phyloP scores from a whole-genome alignment of 1,284 basidiomycete species.

The Coniferiporia weirii region DNA sequence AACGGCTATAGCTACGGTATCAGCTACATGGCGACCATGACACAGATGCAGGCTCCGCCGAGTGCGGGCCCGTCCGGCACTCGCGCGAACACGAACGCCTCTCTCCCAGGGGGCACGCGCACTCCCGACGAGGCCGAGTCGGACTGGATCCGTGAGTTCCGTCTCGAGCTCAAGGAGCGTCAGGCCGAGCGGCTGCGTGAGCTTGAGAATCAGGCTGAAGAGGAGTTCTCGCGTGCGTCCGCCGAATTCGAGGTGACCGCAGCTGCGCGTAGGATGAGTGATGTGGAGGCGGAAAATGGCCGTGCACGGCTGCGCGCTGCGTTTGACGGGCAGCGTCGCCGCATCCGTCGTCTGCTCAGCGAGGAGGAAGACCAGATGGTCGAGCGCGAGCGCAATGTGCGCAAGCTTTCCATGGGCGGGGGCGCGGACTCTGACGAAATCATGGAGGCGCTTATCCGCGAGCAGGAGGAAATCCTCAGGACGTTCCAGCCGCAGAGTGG shows the following conservation, averaged over 20 bases:
- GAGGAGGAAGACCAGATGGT: slow-evolving; percentile 7
- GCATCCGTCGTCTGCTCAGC: slow-evolving; percentile 1
- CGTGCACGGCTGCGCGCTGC: neutral
- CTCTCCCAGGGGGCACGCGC: neutral
- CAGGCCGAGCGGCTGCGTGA: neutral
- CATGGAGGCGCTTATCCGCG: slow-evolving; percentile 2
- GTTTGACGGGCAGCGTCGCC: neutral
- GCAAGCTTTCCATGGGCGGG: slow-evolving; percentile 9
- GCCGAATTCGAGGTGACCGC: neutral
- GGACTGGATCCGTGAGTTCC: slow-evolving; percentile 5
- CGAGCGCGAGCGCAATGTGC: slow-evolving; percentile 9
- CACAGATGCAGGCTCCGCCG: slow-evolving; percentile 5
- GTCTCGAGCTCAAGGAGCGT: neutral
- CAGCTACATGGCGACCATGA: slow-evolving; percentile 3
- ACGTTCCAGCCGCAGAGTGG: neutral
- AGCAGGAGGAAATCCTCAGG: slow-evolving; percentile 11
- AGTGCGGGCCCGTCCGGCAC: slow-evolving; percentile 6
- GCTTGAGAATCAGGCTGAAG: neutral
- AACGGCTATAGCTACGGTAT: neutral
- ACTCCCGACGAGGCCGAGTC: neutral
- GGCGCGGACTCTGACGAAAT: neutral
- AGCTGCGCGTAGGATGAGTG: neutral
- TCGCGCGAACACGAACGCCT: neutral
- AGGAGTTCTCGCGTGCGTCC: neutral
- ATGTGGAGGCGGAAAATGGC: neutral